Base-by-base conservation (phyloP, 148 eudicot species). In the Mesembryanthemum crystallinum region DNA sequence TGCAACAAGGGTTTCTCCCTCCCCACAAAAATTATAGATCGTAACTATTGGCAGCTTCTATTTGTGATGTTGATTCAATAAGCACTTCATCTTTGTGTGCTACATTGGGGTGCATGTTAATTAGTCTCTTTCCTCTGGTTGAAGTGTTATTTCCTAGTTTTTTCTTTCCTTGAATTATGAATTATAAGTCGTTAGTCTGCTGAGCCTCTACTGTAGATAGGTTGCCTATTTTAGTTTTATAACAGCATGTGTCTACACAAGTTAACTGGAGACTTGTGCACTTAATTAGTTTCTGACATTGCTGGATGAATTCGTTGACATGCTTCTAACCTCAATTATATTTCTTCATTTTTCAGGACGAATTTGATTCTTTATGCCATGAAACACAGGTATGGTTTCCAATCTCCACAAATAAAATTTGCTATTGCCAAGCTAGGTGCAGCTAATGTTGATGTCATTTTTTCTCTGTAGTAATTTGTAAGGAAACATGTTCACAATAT, bases 351-450 rank as follows among this genome's bases (percentile, higher is more conserved):
- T 83, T 81, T 67, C 96, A 90, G 92, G 92, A 85, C 57, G 84
- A 86, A 28, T 86, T 91, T 62, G 87, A 89, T 72, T 71, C 78
- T 29, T 28, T 86, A 71, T 87, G 89, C 72, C 74, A 73, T 43
- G 86, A 87, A 77, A 86, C 91, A 75, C 87, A 87, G 92, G 96
- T 91, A 71, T 75, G 82, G 30, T 47, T 70, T 63, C 32, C 72
- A 51, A 9, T 73, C 66, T 51, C 29, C 49, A 24, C 49, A 33
- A 63, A 29, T 21, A 35, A 30, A 35, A 58, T n/a, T 70, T 68
- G 72, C 54, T 13, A n/a, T 21, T 39, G 42, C 11, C 54, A 58
- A 76, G 35, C 60, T 35, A 49, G 30, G 18, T 74, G 32, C 61
- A 43, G 21, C 8, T 65, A 37, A 33, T 42, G 4, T 64, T 18